Evolutionary conservation across 2,329 filamentous ascomycete species (phyloP), one percentile per base, ranked within the genome.

Genomic region (Pestalotiopsis sp.): DNA sequence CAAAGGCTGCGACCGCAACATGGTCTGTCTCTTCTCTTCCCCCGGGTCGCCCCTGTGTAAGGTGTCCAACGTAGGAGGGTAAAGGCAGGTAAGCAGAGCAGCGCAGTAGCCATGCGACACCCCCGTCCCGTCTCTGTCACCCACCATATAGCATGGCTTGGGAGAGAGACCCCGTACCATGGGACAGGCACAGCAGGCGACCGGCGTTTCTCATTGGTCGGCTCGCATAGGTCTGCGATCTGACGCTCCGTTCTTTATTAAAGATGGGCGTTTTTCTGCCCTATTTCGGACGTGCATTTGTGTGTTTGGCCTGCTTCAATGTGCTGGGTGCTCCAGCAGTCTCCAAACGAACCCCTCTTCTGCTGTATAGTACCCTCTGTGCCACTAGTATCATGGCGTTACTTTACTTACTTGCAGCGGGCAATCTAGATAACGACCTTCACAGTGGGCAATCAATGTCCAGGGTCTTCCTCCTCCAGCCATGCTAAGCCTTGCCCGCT

Each of bases 71-170:
- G 27, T 36, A 36, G 31, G 31, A 36, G 31, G 31, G 31, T 9
- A 36, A 36, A 36, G 31, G 31, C 31, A 36, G 31, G 31, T 36
- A 36, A 9, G 31, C 31, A 36, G 31, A 36, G 31, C 31, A 36
- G 7, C 31, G 36, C 61, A 25, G 13, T 45, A 66, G 52, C 64
- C 64, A 66, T 61, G 64, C 64, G 52, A 66, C 52, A 31, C 64
- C 64, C 64, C 64, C 31, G 52, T 60, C 56, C 52, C 36, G 31
- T 31, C 23, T 41, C 60, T 66, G 25, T 66, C 23, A 45, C 27
- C 45, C 23, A 45, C 27, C 45, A 52, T 52, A 11, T 20, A 31
- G 25, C 36, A 66, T 59, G 64, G 64, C 64, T 66, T 61, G 36
- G 64, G 31, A 9, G 7, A 36, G 17, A 52, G 45, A 45, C 56